Percentiles rank a stretch among this genome's conserved stretches.
These are phyloP conservation scores for Apiospora rasikravindrae DNA, from an alignment of 2,329 filamentous ascomycete species.

Conservation along the genomic window DNA sequence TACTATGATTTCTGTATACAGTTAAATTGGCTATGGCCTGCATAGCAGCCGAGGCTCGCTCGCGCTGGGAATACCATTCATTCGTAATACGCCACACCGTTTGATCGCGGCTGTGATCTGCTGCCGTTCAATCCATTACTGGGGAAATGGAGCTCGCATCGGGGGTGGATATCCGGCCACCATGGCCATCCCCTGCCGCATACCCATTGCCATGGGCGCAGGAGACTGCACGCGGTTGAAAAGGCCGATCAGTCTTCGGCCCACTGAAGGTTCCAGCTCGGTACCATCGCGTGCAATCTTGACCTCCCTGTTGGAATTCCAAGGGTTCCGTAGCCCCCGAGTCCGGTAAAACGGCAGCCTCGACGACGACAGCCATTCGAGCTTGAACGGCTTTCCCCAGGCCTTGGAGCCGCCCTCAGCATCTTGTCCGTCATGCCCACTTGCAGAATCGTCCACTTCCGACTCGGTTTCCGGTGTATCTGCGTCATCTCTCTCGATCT, in stretches of 20 bases:
- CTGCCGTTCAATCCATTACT: constrained; percentile 1
- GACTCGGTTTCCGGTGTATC: constrained; percentile 38
- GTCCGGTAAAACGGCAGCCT: constrained; percentile 89
- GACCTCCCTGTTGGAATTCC: constrained; percentile 94
- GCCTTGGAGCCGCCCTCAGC: constrained; percentile 62
- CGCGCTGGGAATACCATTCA: constrained; percentile 4
- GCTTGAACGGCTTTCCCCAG: constrained; percentile 89
- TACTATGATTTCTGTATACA: constrained; percentile 18
- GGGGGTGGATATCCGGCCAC: constrained; percentile 43
- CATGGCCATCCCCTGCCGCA: constrained; percentile 41
- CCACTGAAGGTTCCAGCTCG: constrained; percentile 84
- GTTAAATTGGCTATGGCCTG: constrained; percentile 20
- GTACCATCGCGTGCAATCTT: constrained; percentile 96
- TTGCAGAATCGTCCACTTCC: constrained; percentile 37
- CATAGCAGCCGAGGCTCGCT: constrained; percentile 22
- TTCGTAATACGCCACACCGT: constrained; percentile 1
- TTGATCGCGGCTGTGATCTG: not conserved
- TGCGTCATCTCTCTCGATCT: constrained; percentile 69
- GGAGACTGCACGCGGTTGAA: constrained; percentile 68
- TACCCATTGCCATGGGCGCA: constrained; percentile 35
- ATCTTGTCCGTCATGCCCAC: constrained; percentile 39
- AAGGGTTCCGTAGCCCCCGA: constrained; percentile 84
- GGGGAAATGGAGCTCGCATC: constrained; percentile 33
- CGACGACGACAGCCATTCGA: constrained; percentile 87
- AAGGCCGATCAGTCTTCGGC: constrained; percentile 75